Percentiles rank a stretch among this genome's conserved stretches.
Evolutionary conservation across 352 stramenopile species (phyloP).

Genomic region (Globisporangium perplexum): DNA sequence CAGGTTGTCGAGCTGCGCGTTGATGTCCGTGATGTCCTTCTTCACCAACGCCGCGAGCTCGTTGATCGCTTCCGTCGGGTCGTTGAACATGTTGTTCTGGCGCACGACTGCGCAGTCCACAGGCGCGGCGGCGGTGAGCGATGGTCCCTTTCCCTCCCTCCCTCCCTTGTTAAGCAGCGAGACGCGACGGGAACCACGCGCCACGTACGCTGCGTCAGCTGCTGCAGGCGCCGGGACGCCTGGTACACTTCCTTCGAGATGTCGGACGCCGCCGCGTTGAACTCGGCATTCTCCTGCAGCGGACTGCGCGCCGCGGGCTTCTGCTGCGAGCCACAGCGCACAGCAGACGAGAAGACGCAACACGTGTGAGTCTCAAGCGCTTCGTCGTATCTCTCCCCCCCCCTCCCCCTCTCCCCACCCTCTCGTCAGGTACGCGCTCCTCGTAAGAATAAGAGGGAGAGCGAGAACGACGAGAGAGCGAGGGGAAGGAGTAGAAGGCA

Average conservation of each 20-base stretch:
- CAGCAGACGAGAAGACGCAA: background rate
- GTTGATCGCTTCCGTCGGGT: slow-evolving; percentile 80
- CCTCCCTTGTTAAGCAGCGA: background rate
- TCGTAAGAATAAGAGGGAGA: too few relatives aligned
- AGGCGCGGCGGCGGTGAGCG: too few relatives aligned
- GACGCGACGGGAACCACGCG: background rate
- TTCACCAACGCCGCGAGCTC: slow-evolving; percentile 76
- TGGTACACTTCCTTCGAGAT: slow-evolving; percentile 83
- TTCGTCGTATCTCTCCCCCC: too few relatives aligned
- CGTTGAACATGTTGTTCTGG: slow-evolving; percentile 89
- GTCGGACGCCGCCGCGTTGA: slow-evolving; percentile 73
- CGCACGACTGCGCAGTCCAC: slow-evolving; percentile 46
- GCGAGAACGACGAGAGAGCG: background rate
- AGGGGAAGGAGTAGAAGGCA: background rate
- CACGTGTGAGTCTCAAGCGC: too few relatives aligned
- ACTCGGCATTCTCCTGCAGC: slow-evolving; percentile 71
- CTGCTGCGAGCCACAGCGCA: slow-evolving; percentile 22
- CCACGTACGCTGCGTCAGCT: slow-evolving; percentile 65
- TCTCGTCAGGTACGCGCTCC: too few relatives aligned
- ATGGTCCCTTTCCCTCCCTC: too few relatives aligned
- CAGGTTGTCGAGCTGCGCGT: slow-evolving; percentile 79
- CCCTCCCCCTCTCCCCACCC: too few relatives aligned
- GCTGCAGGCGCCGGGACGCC: slow-evolving; percentile 73
- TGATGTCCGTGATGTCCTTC: slow-evolving; percentile 86
- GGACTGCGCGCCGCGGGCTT: slow-evolving; percentile 22